Evolutionary conservation across 1,139 yeast genomes (phyloP), one percentile per base, ranked within the genome.

Genomic region (Hyphopichia khmerensis): DNA sequence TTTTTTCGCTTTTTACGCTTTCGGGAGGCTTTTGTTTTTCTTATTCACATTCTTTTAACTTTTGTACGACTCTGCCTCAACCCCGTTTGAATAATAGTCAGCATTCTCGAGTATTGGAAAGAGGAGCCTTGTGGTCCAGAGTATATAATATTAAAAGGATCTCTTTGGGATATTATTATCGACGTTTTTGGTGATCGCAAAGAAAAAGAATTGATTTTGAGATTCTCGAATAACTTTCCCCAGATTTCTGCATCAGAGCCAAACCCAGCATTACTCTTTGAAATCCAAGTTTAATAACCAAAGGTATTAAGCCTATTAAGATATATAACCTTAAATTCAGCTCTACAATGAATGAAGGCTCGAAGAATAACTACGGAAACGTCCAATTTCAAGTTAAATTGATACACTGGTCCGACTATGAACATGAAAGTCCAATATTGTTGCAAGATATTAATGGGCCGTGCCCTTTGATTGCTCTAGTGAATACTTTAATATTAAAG

Each of bases 391-490:
- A 53, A 8, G 56, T 65, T 3, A 59, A 60, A 40, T 36, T 45
- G 6, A 55, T 65, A 6, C 39, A 40, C 8, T 65, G 71, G 71
- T 56, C 67, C 1, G 67, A 65, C 36, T 65, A 65, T 48, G 63
- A 62, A 37, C 59, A 64, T 34, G 57, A 56, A 44, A 69, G 80
- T 19, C 82, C 79, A n/a, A 80, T 90, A 31, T 64, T 91, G n/a
- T 64, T 88, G 16, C 97, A 91, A 62, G 87, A 87, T 48, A 72
- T 64, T 38, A 88, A 90, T 54, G 97, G 96, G 0, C 96, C 96
- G 0, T 90, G 96, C 57, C 96, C 96, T 2, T 64, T 91, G 35
- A 77, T 90, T n/a, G 91, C 96, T 0, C 65, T 91, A 35, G 75
- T 83, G 40, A 91, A 91, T 58, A 79, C 90, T 0, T 58, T 89